Evolutionary conservation across 1,284 basidiomycete species (phyloP).

Genomic region (Rhodotorula sp.): DNA sequence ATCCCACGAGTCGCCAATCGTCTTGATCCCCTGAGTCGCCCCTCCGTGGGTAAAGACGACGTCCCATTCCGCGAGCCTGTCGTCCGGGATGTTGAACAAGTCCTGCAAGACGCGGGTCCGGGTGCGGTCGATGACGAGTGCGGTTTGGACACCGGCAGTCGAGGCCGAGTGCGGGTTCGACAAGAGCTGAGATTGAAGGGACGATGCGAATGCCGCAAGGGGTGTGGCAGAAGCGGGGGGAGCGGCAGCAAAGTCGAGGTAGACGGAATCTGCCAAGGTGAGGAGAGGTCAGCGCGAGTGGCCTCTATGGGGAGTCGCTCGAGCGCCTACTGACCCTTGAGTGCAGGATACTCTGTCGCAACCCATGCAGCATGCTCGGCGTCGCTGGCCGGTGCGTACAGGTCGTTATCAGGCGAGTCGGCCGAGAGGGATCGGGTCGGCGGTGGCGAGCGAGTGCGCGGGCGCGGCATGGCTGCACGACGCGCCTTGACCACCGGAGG

Average conservation of each 20-base stretch:
- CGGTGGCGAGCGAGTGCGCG: background rate
- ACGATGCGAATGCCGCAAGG: slow-evolving; percentile 30
- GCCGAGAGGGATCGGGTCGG: background rate
- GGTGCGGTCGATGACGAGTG: slow-evolving; percentile 38
- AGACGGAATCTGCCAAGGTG: slow-evolving; percentile 28
- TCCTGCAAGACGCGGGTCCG: slow-evolving; percentile 43
- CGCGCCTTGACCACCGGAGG: no score
- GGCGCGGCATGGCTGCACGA: background rate
- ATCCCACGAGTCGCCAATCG: slow-evolving; percentile 74
- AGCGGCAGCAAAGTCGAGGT: slow-evolving; percentile 47
- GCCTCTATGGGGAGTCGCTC: background rate
- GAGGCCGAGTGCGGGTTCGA: slow-evolving; percentile 48
- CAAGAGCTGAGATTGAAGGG: slow-evolving; percentile 41
- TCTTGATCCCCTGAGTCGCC: slow-evolving; percentile 71
- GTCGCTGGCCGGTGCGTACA: background rate
- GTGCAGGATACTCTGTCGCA: slow-evolving; percentile 32
- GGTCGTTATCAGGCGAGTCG: background rate
- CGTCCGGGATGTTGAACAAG: slow-evolving; percentile 56
- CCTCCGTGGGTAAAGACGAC: slow-evolving; percentile 73
- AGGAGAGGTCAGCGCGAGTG: background rate
- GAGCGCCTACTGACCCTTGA: slow-evolving; percentile 26
- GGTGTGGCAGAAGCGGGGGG: slow-evolving; percentile 45
- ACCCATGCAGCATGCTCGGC: slow-evolving; percentile 20
- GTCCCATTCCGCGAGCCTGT: slow-evolving; percentile 64
- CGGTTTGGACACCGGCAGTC: slow-evolving; percentile 42